These are phyloP conservation scores for Oehlia diaphana DNA, from an alignment of 192 early-diverging fungal species.

Conservation along the genomic window DNA sequence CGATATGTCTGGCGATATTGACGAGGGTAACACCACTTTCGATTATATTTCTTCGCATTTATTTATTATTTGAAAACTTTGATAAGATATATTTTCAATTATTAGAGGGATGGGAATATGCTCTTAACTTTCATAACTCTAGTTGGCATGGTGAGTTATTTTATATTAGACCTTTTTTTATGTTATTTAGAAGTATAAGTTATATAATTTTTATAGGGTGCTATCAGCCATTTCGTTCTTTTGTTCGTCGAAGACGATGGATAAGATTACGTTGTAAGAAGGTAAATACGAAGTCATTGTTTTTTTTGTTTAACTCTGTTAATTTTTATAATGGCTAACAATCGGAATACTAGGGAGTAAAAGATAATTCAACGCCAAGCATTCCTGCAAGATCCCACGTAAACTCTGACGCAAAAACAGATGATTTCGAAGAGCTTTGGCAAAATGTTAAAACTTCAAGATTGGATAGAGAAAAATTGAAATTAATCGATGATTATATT, in stretches of 20 bases:
- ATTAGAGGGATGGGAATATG: slow-evolving; percentile 56
- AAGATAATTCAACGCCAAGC: not conserved
- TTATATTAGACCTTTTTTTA: not conserved
- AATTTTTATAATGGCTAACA: not conserved
- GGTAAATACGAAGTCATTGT: slow-evolving; percentile 15
- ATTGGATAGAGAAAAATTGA: slow-evolving; percentile 11
- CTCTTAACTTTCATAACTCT: slow-evolving; percentile 50
- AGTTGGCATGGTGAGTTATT: slow-evolving; percentile 53
- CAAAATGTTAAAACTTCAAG: not conserved
- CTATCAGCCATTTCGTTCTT: slow-evolving; percentile 51
- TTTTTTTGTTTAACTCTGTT: not conserved
- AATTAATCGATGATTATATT: not conserved
- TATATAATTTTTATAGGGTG: slow-evolving; percentile 30
- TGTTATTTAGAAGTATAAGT: not conserved
- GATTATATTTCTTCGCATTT: not conserved
- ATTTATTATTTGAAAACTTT: not conserved
- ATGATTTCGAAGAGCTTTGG: not conserved
- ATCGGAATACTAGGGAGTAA: not conserved
- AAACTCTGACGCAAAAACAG: not conserved
- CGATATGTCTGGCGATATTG: slow-evolving; percentile 63
- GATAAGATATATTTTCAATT: not conserved
- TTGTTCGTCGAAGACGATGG: slow-evolving; percentile 56
- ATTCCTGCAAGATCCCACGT: not conserved
- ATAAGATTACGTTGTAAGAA: slow-evolving; percentile 46
- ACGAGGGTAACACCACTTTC: slow-evolving; percentile 38